Percentiles rank a stretch among this genome's conserved stretches.
Evolutionary conservation across 805 yeast species (phyloP).

Genomic region (Ogataea pilisensis): DNA sequence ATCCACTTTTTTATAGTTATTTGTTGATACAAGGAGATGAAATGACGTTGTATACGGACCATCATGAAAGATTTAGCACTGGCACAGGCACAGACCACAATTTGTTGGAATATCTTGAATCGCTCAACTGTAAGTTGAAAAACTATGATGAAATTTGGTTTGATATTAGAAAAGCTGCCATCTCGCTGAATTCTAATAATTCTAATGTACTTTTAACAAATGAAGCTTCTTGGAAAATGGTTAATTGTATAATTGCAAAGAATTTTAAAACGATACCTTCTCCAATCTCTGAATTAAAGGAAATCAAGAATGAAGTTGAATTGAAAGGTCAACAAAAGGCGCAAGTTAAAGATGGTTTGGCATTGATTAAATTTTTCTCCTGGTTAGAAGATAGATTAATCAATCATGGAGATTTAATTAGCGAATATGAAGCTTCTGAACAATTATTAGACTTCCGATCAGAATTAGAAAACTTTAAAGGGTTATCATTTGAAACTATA

Average conservation of each 20-base stretch:
- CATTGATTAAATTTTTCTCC: slow-evolving; percentile 48
- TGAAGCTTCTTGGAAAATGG: slow-evolving; percentile 65
- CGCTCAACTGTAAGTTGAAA: slow-evolving; percentile 39
- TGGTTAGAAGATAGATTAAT: slow-evolving; percentile 53
- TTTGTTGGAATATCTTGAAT: slow-evolving; percentile 37
- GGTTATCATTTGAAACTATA: slow-evolving; percentile 70
- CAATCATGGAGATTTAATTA: slow-evolving; percentile 41
- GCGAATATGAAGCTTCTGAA: slow-evolving; percentile 64
- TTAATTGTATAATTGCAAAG: slow-evolving; percentile 41
- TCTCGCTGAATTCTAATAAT: slow-evolving; percentile 14
- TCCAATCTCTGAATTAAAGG: slow-evolving; percentile 53
- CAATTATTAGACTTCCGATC: slow-evolving; percentile 54
- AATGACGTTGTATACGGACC: slow-evolving; percentile 40
- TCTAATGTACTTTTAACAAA: slow-evolving; percentile 48
- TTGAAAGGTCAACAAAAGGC: slow-evolving; percentile 47
- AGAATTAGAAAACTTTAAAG: slow-evolving; percentile 49
- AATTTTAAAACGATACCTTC: slow-evolving; percentile 43
- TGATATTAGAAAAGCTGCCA: slow-evolving; percentile 36
- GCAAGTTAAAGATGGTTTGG: slow-evolving; percentile 56
- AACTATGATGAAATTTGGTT: slow-evolving; percentile 45
- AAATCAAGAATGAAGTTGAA: slow-evolving; percentile 47
- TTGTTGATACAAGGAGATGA: slow-evolving; percentile 40
- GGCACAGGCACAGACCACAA: too few relatives aligned
- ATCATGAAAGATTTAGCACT: slow-evolving; percentile 33
- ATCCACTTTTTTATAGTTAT: slow-evolving; percentile 51